Conservation (phyloP, 2,329 filamentous ascomycete genomes). For the Didymella sp. region DNA sequence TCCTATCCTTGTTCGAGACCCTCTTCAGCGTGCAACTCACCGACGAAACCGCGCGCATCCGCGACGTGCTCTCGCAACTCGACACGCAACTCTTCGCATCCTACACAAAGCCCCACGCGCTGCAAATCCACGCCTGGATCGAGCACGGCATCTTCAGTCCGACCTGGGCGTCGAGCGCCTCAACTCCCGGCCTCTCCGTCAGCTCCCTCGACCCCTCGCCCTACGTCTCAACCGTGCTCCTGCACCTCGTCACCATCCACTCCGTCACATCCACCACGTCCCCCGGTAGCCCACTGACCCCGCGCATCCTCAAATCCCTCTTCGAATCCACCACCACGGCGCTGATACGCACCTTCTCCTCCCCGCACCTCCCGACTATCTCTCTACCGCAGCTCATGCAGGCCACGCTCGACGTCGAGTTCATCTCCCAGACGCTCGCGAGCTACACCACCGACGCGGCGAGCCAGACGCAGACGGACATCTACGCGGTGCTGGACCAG, state of each 20-base stretch:
- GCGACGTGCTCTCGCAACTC: constrained; percentile 88
- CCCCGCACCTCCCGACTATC: constrained; percentile 65
- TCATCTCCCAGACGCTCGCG: constrained; percentile 89
- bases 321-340: constrained; percentile 81
- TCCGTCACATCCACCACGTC: constrained; percentile 70
- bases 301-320: constrained; percentile 83
- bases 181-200: constrained; percentile 69
- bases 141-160: constrained; percentile 73
- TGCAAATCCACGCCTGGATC: constrained; percentile 70
- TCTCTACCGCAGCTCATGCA: constrained; percentile 87
- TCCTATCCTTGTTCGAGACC: constrained; percentile 93
- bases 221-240: constrained; percentile 83
- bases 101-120: constrained; percentile 73
- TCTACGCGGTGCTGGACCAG: constrained; percentile 89
- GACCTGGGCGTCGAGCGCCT: constrained; percentile 66
- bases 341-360: constrained; percentile 78
- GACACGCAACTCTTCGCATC: constrained; percentile 90
- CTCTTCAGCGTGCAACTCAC: constrained; percentile 93
- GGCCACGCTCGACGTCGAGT: constrained; percentile 95
- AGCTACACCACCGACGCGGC: constrained; percentile 88
- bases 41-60: constrained; percentile 90
- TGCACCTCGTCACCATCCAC: constrained; percentile 88
- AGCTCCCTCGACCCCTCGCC: constrained; percentile 63
- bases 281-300: constrained; percentile 67
- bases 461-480: constrained; percentile 81